Evolutionary conservation across 2,329 filamentous ascomycete species (phyloP), one percentile per base, ranked within the genome.

Genomic region (Penicillium palitans): DNA sequence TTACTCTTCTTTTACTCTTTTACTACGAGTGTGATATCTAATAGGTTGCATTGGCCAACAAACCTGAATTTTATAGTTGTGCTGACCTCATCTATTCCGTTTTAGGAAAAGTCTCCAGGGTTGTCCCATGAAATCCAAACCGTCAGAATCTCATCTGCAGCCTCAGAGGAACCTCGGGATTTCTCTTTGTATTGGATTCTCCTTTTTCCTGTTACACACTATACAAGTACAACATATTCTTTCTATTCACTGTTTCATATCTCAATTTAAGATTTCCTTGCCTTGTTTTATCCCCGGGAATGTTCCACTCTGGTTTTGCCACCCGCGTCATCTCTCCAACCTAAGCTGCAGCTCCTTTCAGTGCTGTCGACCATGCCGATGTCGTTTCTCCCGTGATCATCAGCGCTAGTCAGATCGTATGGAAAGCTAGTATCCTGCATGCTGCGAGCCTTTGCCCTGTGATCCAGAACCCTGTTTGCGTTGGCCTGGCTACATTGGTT

Each of bases 301-400:
- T 61, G 57, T 63, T 62, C 56, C 57, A 59, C 61, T 13, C 53
- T 57, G 52, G 44, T 29, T 47, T 67, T 57, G 66, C 66, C 66
- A 67, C 63, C 54, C 60, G 59, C 65, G 65, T 67, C 65, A 66
- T 65, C 51, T 44, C 17, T 15, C 49, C 27, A 45, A 41, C 31
- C 24, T 50, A 44, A 61, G 60, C 59, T 66, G 46, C 55, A 61
- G 45, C 49, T 58, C 45, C 41, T 24, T 54, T 59, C 27, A 6
- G 29, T 48, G 42, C 37, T 52, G 47, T 60, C 45, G 48, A 60
- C 55, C 40, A 66, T 67, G 63, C 59, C 48, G 47, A 55, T 42
- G 49, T 52, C 52, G 27, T 9, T 41, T 45, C 21, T 12, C 10
- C 44, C 47, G 10, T 60, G 55, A 65, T 56, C 42, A 54, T 42